These are phyloP conservation scores for Phycomyces nitens DNA, from an alignment of 192 early-diverging fungal species.

Conservation along the genomic window DNA sequence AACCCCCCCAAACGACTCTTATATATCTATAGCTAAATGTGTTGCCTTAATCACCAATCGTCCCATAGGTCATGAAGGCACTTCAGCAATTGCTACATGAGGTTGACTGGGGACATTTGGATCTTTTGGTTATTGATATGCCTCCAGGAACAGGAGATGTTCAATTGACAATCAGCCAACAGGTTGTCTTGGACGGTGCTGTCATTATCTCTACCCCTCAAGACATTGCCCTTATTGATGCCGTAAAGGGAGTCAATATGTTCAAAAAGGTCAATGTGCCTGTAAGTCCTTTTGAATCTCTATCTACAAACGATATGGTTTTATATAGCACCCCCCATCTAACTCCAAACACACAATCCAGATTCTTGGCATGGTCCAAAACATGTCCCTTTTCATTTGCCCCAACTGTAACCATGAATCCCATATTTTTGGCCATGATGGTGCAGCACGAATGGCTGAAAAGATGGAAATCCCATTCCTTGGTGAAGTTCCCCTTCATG, in stretches of 20 bases:
- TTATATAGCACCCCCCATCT: too few relatives aligned
- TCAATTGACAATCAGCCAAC: constrained; percentile 81
- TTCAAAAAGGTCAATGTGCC: constrained; percentile 80
- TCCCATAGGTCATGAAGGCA: constrained; percentile 74
- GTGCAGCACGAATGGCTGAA: constrained; percentile 53
- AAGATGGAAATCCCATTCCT: constrained; percentile 66
- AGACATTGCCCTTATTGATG: constrained; percentile 83
- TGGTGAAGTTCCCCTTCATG: constrained; percentile 75
- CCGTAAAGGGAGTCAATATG: constrained; percentile 75
- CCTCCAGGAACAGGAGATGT: constrained; percentile 93
- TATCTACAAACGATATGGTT: too few relatives aligned
- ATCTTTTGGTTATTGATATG: constrained; percentile 84
- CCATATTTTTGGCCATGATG: constrained; percentile 75
- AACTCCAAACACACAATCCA: too few relatives aligned
- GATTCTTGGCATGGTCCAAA: constrained; percentile 86
- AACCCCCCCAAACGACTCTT: too few relatives aligned
- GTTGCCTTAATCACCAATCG: too few relatives aligned
- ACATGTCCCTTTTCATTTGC: constrained; percentile 83
- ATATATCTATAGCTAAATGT: too few relatives aligned
- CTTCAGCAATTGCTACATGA: constrained; percentile 82
- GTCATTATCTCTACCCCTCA: constrained; percentile 91
- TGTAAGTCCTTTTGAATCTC: constrained; percentile 54
- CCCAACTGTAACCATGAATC: constrained; percentile 74
- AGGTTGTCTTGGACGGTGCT: constrained; percentile 65
- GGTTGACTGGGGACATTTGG: constrained; percentile 75